phyloP scores from a whole-genome alignment of 2,329 filamentous ascomycete species.

The Clarireedia homoeocarpa region DNA sequence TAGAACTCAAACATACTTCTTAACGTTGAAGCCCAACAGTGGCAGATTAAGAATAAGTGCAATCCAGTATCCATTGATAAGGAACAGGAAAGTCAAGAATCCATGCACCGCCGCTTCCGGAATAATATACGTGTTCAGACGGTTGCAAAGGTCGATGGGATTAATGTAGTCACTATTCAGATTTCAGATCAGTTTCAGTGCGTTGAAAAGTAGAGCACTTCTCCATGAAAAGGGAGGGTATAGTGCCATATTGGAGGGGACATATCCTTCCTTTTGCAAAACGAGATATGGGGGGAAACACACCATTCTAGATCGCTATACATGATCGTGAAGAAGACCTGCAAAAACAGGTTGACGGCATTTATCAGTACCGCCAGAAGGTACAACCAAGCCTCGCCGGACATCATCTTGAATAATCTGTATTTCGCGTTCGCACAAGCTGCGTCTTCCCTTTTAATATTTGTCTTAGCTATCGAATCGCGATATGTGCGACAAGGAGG shows the following conservation, averaged over 20 bases:
- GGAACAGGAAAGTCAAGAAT: slow-evolving; percentile 88
- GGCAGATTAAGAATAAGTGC: slow-evolving; percentile 88
- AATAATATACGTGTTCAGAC: slow-evolving; percentile 98
- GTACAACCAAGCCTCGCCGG: slow-evolving; percentile 97
- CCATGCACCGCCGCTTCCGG: slow-evolving; percentile 96
- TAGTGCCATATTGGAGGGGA: neutral
- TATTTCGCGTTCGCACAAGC: slow-evolving; percentile 12
- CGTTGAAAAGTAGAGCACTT: neutral
- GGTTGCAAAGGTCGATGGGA: slow-evolving; percentile 99
- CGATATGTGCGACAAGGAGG: neutral
- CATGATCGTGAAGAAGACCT: slow-evolving; percentile 99
- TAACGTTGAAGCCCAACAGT: slow-evolving; percentile 85
- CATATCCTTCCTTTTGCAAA: neutral
- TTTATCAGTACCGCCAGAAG: slow-evolving; percentile 97
- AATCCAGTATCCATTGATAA: slow-evolving; percentile 98
- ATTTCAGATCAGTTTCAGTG: slow-evolving; percentile 2
- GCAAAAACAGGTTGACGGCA: slow-evolving; percentile 98
- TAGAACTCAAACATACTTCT: slow-evolving; percentile 64
- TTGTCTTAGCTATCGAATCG: neutral
- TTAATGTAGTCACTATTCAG: slow-evolving; percentile 90
- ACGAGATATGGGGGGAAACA: slow-evolving; percentile 31
- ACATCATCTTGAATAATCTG: slow-evolving; percentile 54
- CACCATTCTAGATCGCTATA: slow-evolving; percentile 99
- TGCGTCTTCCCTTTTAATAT: neutral
- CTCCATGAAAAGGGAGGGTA: neutral